Base-by-base conservation (phyloP, 83 land plant species). In the Picea abies region DNA sequence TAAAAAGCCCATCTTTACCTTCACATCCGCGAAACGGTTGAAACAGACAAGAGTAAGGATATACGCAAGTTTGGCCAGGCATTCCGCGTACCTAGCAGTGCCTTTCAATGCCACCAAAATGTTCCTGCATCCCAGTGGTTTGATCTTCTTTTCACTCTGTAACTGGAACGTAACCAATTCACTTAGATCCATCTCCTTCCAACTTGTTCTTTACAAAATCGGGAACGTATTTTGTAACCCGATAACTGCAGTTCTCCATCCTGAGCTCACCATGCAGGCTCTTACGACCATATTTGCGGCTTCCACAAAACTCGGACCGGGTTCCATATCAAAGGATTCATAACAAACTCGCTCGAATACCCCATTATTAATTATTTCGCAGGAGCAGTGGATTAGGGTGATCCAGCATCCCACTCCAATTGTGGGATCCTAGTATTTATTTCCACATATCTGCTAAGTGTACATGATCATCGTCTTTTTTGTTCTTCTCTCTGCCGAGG, bases 251-350 rank as follows among this genome's bases (percentile, higher is more conserved):
- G 16, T 71, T 15, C 29, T 71, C 47, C 81, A 83, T 16, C 56
- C 81, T 89, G 4, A 83, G 82, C 26, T 79, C 60, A 44, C 63
- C 25, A 41, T 87, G 65, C 75, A 89, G 41, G 60, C 20, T 67
- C 10, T 70, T 66, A 12, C 64, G 49, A 47, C 63, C 78, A 81
- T 84, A 83, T 32, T 82, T 87, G 79, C 80, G 79, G 61, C 89
- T 85, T 23, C 84, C 85, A 82, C 85, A 92, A 80, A 87, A 85
- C 69, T 87, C 89, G 16, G 94, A 92, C 63, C 61, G 4, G 89
- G 84, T 39, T 92, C 90, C 78, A 76, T 81, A 79, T 94, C 95
- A 87, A 94, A 91, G 3, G 92, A 89, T 60, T 92, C 91, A n/a
- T n/a, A 84, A 90, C 92, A 77, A 89, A 86, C 90, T 65, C 81